phyloP scores from a whole-genome alignment of 129 eudicot species.

The Tagetes patula region DNA sequence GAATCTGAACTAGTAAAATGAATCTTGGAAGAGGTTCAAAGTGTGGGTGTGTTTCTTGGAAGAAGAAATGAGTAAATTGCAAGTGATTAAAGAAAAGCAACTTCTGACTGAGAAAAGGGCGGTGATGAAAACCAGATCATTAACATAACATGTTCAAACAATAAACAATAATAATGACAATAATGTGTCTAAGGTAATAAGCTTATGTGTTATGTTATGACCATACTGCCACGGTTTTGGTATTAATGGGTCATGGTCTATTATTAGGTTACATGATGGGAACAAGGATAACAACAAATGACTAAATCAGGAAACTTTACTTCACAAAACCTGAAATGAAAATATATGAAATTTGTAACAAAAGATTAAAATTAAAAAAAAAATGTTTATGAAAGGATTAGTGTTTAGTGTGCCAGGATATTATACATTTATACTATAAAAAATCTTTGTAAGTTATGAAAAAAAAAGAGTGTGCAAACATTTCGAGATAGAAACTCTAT shows the following conservation, averaged over 20 bases:
- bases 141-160: slow-evolving; percentile 33
- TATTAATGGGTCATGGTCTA: slow-evolving; percentile 2
- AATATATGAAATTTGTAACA: background rate
- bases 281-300: background rate
- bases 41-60: slow-evolving; percentile 30
- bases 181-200: background rate
- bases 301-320: background rate
- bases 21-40: slow-evolving; percentile 26
- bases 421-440: too few relatives aligned
- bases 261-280: background rate
- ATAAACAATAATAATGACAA: background rate
- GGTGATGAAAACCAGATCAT: slow-evolving; percentile 36
- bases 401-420: too few relatives aligned
- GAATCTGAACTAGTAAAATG: slow-evolving; percentile 12
- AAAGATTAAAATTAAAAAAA: too few relatives aligned
- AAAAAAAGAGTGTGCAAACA: too few relatives aligned
- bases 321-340: background rate
- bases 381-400: too few relatives aligned
- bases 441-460: too few relatives aligned
- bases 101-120: slow-evolving; percentile 17
- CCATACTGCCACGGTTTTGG: slow-evolving; percentile 1
- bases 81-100: slow-evolving; percentile 11
- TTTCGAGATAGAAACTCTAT: too few relatives aligned
- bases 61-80: slow-evolving; percentile 26
- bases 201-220: background rate